Evolutionary conservation across 352 stramenopile species (phyloP).

Genomic region (Globisporangium alternatum): DNA sequence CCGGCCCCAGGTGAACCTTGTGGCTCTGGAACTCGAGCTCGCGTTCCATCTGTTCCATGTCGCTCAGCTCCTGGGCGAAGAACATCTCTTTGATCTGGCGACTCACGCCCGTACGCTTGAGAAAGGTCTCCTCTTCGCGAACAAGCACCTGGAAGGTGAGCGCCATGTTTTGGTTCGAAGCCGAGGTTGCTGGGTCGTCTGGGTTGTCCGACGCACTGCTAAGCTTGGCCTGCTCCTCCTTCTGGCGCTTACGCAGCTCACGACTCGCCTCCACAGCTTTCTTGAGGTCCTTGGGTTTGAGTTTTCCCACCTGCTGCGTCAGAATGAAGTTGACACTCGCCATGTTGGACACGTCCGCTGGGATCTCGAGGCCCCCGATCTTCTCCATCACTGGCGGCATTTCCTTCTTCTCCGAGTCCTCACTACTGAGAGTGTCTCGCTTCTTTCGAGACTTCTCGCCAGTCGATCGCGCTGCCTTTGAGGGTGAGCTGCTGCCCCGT

Average conservation of each 20-base stretch:
- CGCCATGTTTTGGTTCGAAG: conserved; percentile 6
- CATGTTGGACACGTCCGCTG: conserved; percentile 48
- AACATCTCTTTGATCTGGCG: conserved; percentile 77
- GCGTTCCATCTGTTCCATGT: conserved; percentile 71
- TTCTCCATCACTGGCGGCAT: conserved; percentile 20
- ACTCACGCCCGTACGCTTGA: conserved; percentile 36
- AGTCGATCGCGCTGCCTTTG: conserved; percentile 1
- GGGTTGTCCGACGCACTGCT: conserved; percentile 10
- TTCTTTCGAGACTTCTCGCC: conserved; percentile 8
- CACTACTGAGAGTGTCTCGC: conserved; percentile 4
- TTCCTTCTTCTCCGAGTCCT: conserved; percentile 11
- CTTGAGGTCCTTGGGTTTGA: conserved; percentile 90
- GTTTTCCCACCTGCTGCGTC: conserved; percentile 86
- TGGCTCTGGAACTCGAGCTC: conserved; percentile 87
- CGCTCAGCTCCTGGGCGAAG: conserved; percentile 78
- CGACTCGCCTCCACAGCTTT: conserved; percentile 81
- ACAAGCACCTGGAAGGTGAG: conserved; percentile 58
- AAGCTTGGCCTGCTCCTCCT: conserved; percentile 58
- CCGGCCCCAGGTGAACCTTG: conserved; percentile 57
- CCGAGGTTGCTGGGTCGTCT: background rate
- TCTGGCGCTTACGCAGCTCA: conserved; percentile 55
- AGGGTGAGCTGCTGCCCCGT: background rate
- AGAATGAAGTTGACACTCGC: conserved; percentile 80
- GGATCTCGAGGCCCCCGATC: conserved; percentile 71
- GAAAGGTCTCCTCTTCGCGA: conserved; percentile 41